Percentiles rank a stretch among this genome's conserved stretches.
Evolutionary conservation across 352 stramenopile species (phyloP).

Genomic region (Phytophthora idaei): DNA sequence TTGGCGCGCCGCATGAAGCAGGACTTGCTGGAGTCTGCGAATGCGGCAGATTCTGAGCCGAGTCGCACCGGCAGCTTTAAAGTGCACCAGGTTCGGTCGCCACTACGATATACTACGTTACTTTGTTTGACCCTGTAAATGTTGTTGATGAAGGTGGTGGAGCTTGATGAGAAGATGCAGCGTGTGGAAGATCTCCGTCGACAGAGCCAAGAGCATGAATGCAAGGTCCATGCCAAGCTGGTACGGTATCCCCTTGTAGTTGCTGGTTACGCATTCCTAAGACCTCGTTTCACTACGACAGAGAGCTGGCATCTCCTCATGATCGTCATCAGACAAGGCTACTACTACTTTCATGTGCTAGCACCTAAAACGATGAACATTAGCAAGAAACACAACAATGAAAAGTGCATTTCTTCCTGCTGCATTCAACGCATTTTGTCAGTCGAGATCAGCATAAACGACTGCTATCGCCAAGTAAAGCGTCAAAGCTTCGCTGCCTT

Average conservation of each 20-base stretch:
- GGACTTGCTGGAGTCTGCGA: slow-evolving; percentile 60
- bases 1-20: slow-evolving; percentile 84
- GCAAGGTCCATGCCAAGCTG: slow-evolving; percentile 61
- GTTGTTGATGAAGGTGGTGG: slow-evolving; percentile 44
- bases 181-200: slow-evolving; percentile 74
- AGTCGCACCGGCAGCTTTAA: slow-evolving; percentile 41
- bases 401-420: slow-evolving; percentile 31
- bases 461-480: no score
- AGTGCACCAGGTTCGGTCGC: slow-evolving; percentile 54
- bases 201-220: slow-evolving; percentile 66
- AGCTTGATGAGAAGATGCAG: slow-evolving; percentile 82
- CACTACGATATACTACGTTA: not conserved
- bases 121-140: slow-evolving; percentile 3
- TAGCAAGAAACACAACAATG: slow-evolving; percentile 4
- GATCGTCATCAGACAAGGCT: not conserved
- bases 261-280: not conserved
- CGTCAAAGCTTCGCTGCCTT: no score
- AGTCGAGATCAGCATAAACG: slow-evolving; percentile 9
- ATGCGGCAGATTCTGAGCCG: slow-evolving; percentile 23
- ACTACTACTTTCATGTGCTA: no score
- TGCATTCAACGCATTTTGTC: slow-evolving; percentile 10
- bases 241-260: slow-evolving; percentile 22
- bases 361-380: no score
- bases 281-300: slow-evolving; percentile 1
- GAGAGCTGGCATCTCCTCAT: slow-evolving; percentile 21